Evolutionary conservation across 2,329 filamentous ascomycete species (phyloP), one percentile per base, ranked within the genome.

Genomic region (Knufia petricola): DNA sequence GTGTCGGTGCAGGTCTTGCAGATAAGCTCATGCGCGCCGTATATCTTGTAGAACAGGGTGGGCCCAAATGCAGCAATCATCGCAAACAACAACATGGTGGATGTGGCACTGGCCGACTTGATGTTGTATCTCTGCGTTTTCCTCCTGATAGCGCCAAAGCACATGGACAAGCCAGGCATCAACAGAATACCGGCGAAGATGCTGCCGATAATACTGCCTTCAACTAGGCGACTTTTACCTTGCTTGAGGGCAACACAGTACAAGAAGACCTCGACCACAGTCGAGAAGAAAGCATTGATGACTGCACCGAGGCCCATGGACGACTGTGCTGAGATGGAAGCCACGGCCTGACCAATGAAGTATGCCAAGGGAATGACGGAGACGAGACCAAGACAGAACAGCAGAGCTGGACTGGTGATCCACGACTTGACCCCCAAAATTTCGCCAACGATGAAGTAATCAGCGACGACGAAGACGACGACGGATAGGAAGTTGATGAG

Each of bases 101-200:
- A 95, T 0, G 90, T 96, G 28, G 96, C 92, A 63, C 92, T 88
- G 24, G 92, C 92, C 28, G 90, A 96, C 61, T 84, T 87, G 54
- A 92, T 89, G 63, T 98, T 98, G 76, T 98, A 98, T 36, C 92
- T 83, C 64, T 98, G 92, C 1, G 92, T 98, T 71, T 98, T 98
- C 59, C 94, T 82, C 70, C 95, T 95, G 62, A 98, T 83, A 15
- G 94, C 94, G 38, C 92, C 92, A 61, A 95, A 98, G 66, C 92
- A 98, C 92, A 98, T 98, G 50, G 90, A 96, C 28, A 98, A 66
- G 1, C 92, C 92, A 0, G 92, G 92, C 39, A 98, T 74, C 64
- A 98, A 94, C 12, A 98, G 75, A 38, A 98, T 86, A 69, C 92
- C 92, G 3, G 90, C 90, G 64, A 98, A 95, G 53, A 98, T 95